Evolutionary conservation across 1,284 basidiomycete species (phyloP).

Genomic region (Ustilago trichophora): DNA sequence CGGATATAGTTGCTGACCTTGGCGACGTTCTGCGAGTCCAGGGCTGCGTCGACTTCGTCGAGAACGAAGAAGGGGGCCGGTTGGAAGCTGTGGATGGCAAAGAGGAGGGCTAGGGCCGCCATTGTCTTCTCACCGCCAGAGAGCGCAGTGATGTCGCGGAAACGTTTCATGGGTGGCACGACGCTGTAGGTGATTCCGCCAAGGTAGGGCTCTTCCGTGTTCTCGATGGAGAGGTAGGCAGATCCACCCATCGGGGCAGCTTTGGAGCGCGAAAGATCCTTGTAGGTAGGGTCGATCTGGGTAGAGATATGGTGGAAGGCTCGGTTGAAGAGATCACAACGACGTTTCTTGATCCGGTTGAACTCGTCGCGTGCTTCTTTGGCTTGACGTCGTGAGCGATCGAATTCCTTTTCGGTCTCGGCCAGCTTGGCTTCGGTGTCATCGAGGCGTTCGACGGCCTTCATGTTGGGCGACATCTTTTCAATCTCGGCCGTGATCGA

Average conservation of each 20-base stretch:
- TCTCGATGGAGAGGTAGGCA: slow-evolving; percentile 93
- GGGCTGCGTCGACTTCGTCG: slow-evolving; percentile 96
- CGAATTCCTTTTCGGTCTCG: slow-evolving; percentile 72
- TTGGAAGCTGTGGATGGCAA: slow-evolving; percentile 92
- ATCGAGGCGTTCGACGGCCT: slow-evolving; percentile 91
- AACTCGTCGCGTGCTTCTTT: slow-evolving; percentile 89
- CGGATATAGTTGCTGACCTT: slow-evolving; percentile 64
- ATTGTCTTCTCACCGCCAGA: slow-evolving; percentile 99
- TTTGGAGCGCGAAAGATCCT: slow-evolving; percentile 94
- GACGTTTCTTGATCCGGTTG: slow-evolving; percentile 79
- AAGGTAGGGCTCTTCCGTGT: slow-evolving; percentile 95
- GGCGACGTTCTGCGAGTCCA: slow-evolving; percentile 69
- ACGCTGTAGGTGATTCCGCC: slow-evolving; percentile 97
- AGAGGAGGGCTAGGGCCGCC: slow-evolving; percentile 91
- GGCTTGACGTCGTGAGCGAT: slow-evolving; percentile 76
- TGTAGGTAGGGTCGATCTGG: slow-evolving; percentile 93
- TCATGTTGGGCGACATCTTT: slow-evolving; percentile 93
- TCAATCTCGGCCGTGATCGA: slow-evolving; percentile 77
- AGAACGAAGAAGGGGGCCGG: slow-evolving; percentile 98
- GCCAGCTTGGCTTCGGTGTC: slow-evolving; percentile 79
- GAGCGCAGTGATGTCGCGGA: slow-evolving; percentile 97
- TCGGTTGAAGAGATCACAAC: slow-evolving; percentile 85
- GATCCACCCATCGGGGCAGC: slow-evolving; percentile 92
- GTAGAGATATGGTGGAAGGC: slow-evolving; percentile 96
- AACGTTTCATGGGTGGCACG: slow-evolving; percentile 96